Conservation (phyloP, 768 basidiomycete genomes). For the Dentipellis fragilis region DNA sequence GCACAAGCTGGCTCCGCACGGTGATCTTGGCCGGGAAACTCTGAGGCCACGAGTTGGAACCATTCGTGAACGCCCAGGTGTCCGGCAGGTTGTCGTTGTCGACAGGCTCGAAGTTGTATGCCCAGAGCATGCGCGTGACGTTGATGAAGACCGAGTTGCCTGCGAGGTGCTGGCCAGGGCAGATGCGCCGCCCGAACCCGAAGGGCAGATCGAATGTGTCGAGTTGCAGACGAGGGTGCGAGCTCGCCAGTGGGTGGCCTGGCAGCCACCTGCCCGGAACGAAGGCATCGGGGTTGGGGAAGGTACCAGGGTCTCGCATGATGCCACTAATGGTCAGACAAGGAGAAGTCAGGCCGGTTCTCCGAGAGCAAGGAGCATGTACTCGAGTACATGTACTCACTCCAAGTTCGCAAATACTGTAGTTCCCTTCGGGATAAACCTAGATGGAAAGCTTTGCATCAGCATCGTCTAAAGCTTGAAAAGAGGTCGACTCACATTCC, state of each 20-base stretch:
- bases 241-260: not conserved
- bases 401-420: conserved; percentile 15
- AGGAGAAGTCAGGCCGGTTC: not conserved
- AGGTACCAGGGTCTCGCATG: conserved; percentile 14
- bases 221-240: conserved; percentile 1
- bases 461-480: not conserved
- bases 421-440: conserved; percentile 14
- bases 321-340: conserved; percentile 14
- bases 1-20: not conserved
- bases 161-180: conserved; percentile 14
- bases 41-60: not conserved
- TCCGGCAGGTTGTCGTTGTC: not conserved
- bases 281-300: conserved; percentile 14
- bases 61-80: not conserved
- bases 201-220: conserved; percentile 4
- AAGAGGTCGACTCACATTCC: not conserved
- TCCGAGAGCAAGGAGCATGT: not conserved
- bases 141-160: conserved; percentile 12
- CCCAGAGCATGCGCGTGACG: conserved; percentile 9
- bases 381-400: conserved; percentile 14
- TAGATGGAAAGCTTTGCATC: not conserved
- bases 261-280: conserved; percentile 13
- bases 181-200: conserved; percentile 12
- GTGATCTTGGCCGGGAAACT: not conserved
- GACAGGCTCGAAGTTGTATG: conserved; percentile 5